Evolutionary conservation across 1,284 basidiomycete species (phyloP).

Genomic region (Irpex rosettiformis): DNA sequence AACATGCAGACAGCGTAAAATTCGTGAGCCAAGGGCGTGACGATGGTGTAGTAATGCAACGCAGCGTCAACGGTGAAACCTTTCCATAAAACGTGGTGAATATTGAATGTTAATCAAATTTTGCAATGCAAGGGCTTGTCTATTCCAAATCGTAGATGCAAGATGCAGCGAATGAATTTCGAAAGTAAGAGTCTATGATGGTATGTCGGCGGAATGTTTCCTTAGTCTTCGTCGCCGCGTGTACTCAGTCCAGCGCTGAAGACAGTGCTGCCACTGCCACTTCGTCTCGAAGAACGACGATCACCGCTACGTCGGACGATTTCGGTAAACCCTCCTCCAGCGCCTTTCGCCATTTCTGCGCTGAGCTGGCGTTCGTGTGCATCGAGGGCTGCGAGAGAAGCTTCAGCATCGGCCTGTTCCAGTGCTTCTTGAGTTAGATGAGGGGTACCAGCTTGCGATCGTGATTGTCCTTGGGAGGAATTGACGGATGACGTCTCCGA

Average conservation of each 20-base stretch:
- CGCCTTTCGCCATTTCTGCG: constrained; percentile 72
- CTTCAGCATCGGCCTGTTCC: constrained; percentile 73
- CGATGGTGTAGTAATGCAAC: constrained; percentile 9
- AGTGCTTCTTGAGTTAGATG: constrained; percentile 71
- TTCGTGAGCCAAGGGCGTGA: not conserved
- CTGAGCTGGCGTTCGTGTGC: constrained; percentile 70
- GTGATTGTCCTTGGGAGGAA: constrained; percentile 32
- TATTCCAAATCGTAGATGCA: not conserved
- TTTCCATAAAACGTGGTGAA: not conserved
- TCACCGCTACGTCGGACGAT: constrained; percentile 46
- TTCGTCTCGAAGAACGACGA: constrained; percentile 50
- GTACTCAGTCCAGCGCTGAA: constrained; percentile 80
- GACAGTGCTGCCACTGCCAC: constrained; percentile 69
- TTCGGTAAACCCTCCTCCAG: constrained; percentile 73
- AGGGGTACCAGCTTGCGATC: constrained; percentile 29
- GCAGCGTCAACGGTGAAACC: not conserved
- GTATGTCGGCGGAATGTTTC: constrained; percentile 1
- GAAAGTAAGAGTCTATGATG: not conserved
- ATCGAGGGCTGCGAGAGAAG: constrained; percentile 67
- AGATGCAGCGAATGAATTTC: not conserved
- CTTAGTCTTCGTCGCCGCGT: constrained; percentile 42
- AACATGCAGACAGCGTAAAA: constrained; percentile 4
- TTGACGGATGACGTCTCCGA: constrained; percentile 48
- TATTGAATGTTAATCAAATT: not conserved
- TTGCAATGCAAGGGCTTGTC: not conserved